phyloP scores from a whole-genome alignment of 2,329 filamentous ascomycete species.

The Hypoxylon rubiginosum region DNA sequence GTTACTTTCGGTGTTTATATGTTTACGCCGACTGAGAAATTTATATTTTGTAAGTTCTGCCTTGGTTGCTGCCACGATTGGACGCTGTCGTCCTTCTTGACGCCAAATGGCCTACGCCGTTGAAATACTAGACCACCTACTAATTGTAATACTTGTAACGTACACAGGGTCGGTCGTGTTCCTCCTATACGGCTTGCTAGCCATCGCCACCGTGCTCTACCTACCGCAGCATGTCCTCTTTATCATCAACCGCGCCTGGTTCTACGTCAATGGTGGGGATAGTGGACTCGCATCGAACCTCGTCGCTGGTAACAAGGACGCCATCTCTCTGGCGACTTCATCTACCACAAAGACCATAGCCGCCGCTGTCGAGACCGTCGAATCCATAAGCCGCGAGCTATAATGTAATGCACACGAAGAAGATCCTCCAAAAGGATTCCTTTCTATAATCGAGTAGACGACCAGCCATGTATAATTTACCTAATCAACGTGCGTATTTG shows the following conservation, averaged over 20 bases:
- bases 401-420: slow-evolving; percentile 39
- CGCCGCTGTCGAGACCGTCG: slow-evolving; percentile 48
- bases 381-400: slow-evolving; percentile 55
- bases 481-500: slow-evolving; percentile 39
- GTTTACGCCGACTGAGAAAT: slow-evolving; percentile 95
- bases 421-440: not conserved
- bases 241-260: slow-evolving; percentile 88
- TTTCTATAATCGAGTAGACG: slow-evolving; percentile 12
- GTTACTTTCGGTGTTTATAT: slow-evolving; percentile 98
- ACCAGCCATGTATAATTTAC: slow-evolving; percentile 43
- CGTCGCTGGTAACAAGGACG: slow-evolving; percentile 58
- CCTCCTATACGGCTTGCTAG: slow-evolving; percentile 86
- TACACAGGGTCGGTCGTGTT: slow-evolving; percentile 88
- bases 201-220: slow-evolving; percentile 90
- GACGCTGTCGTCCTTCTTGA: not conserved
- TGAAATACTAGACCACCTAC: not conserved
- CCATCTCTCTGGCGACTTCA: slow-evolving; percentile 57
- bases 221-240: slow-evolving; percentile 90
- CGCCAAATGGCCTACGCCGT: not conserved
- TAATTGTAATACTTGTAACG: slow-evolving; percentile 12
- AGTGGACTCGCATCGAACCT: slow-evolving; percentile 51
- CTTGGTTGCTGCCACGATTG: not conserved
- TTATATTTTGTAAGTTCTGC: slow-evolving; percentile 86
- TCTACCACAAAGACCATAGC: slow-evolving; percentile 46
- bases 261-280: slow-evolving; percentile 91